Evolutionary conservation across 2,329 filamentous ascomycete genomes (phyloP), one percentile per base, ranked within the genome.

Genomic region (Talaromyces sp.): DNA sequence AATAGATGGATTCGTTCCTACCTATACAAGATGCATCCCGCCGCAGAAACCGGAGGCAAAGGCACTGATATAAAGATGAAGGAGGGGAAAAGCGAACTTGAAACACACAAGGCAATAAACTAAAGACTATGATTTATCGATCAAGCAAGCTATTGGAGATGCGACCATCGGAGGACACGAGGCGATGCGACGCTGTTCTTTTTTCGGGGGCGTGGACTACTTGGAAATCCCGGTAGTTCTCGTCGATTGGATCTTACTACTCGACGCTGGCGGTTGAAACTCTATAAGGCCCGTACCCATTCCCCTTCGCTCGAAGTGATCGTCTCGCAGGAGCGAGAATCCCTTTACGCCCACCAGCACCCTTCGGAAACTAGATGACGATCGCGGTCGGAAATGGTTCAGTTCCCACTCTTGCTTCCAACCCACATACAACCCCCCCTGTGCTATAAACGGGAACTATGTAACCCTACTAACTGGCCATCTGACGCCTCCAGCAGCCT

Each of bases 131-230:
- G 36, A 39, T 39, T 39, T 39, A 39, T 48, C 20, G 16, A 36
- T 40, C 8, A 44, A 16, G 13, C n/a, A 27, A 37, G 9, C 37
- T 22, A 55, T 39, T 45, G 52, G 52, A 62, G 57, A 69, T 70
- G 67, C 64, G 67, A 70, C 68, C 68, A 67, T 69, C 58, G 62
- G 58, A 59, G 62, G 64, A 58, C 64, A 63, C 55, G 61, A 68
- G 63, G 56, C 67, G 64, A 71, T 71, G 66, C 61, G 67, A 71
- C 69, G 65, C 63, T 70, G 62, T 53, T 56, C 49, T 44, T 58
- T 47, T 60, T 46, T 47, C 43, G 55, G 50, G 52, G 50, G 33
- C 32, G 43, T 46, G 43, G 56, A 55, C 51, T 47, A 54, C 39
- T 51, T 57, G 39, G 44, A 44, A 51, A 54, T 45, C 55, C 44